These are phyloP conservation scores for Aspergillus conjunctus DNA, from an alignment of 495 filamentous ascomycete genomes.

Conservation along the genomic window DNA sequence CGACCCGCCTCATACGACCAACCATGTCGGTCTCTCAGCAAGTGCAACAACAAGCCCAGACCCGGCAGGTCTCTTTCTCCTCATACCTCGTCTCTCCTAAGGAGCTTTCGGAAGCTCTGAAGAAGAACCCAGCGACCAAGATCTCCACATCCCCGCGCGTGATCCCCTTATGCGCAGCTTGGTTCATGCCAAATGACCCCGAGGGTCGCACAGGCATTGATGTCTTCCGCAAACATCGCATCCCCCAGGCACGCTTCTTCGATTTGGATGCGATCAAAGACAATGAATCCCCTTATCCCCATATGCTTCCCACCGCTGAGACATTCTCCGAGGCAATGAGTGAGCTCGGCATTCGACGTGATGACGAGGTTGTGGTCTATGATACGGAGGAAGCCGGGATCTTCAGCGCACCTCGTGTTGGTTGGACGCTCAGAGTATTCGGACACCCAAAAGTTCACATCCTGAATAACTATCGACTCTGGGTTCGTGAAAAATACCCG, in stretches of 20 bases:
- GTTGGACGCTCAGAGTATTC: slow-evolving; percentile 88
- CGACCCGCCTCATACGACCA: slow-evolving; percentile 35
- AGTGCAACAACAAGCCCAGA: slow-evolving; percentile 31
- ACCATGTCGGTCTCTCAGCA: slow-evolving; percentile 36
- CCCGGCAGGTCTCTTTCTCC: slow-evolving; percentile 58
- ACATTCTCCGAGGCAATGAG: slow-evolving; percentile 87
- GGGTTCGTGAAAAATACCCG: slow-evolving; percentile 79
- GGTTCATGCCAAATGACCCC: slow-evolving; percentile 93
- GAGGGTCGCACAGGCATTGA: slow-evolving; percentile 72
- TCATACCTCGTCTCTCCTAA: slow-evolving; percentile 84
- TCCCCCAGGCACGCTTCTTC: slow-evolving; percentile 92
- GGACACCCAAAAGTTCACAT: slow-evolving; percentile 89
- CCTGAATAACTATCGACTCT: slow-evolving; percentile 90
- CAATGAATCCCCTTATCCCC: slow-evolving; percentile 82
- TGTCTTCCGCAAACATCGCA: slow-evolving; percentile 73
- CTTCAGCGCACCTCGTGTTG: slow-evolving; percentile 90
- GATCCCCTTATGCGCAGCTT: slow-evolving; percentile 86
- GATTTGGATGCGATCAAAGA: slow-evolving; percentile 91
- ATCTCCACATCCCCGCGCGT: slow-evolving; percentile 77
- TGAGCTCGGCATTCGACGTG: slow-evolving; percentile 76
- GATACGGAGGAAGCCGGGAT: slow-evolving; percentile 86
- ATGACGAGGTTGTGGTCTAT: slow-evolving; percentile 92
- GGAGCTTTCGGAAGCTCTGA: slow-evolving; percentile 77
- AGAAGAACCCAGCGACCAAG: slow-evolving; percentile 70
- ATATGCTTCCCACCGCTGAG: slow-evolving; percentile 87